A percentile compares a stretch with the other conserved stretches of the same genome.
phyloP scores from a whole-genome alignment of 2,329 filamentous ascomycete genomes.

The Nemania bipapillata region DNA sequence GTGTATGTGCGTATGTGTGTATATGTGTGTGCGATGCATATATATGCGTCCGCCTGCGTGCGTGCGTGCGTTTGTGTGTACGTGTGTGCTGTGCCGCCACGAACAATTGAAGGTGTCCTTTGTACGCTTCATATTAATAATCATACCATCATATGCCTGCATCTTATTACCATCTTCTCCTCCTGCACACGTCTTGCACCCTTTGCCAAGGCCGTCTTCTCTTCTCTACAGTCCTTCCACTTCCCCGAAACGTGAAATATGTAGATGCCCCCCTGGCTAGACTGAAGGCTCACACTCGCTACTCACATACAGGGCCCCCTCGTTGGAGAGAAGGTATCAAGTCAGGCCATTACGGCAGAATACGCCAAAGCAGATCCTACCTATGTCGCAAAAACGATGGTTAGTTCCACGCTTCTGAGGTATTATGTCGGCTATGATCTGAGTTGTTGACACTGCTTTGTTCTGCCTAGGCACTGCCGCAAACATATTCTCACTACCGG shows the following conservation, averaged over 20 bases:
- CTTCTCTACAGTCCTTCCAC: constrained; percentile 15
- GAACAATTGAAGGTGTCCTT: neutral
- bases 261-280: neutral
- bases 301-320: constrained; percentile 74
- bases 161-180: neutral
- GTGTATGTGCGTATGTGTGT: neutral
- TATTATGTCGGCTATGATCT: neutral
- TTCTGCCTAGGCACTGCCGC: constrained; percentile 73
- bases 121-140: constrained; percentile 9
- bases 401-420: constrained; percentile 59
- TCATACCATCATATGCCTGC: neutral
- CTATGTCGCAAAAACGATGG: constrained; percentile 87
- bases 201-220: neutral
- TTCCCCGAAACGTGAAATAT: constrained; percentile 12
- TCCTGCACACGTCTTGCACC: neutral
- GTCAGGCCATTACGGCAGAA: constrained; percentile 80
- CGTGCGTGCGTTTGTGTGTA: neutral
- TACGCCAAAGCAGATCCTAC: constrained; percentile 88
- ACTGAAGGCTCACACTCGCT: constrained; percentile 42
- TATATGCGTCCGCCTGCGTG: neutral
- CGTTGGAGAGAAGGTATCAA: constrained; percentile 81
- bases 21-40: neutral
- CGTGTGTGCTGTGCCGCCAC: neutral
- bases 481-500: constrained; percentile 87
- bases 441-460: constrained; percentile 39